Percentiles rank a stretch among this genome's conserved stretches.
Conservation (phyloP, 2,329 filamentous ascomycete genomes). For the Fonsecaea pugnacius region DNA sequence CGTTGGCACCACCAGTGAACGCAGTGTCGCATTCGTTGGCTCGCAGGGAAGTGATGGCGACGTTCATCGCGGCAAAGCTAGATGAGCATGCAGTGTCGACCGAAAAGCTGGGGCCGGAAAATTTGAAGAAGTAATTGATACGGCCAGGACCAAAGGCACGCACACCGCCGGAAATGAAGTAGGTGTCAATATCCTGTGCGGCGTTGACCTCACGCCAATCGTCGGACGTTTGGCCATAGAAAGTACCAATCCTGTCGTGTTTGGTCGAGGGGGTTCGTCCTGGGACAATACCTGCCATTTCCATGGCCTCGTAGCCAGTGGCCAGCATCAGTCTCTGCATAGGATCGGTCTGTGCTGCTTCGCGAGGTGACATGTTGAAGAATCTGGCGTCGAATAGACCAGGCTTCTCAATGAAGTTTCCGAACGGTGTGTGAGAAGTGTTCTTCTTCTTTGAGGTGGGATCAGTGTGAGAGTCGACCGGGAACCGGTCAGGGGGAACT, state of each 20-base stretch:
- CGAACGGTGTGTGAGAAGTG: conserved; percentile 75
- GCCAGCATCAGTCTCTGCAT: conserved; percentile 77
- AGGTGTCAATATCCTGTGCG: conserved; percentile 71
- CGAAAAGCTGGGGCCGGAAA: conserved; percentile 71
- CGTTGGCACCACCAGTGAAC: conserved; percentile 76
- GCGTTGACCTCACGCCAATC: conserved; percentile 79
- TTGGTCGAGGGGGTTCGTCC: conserved; percentile 72
- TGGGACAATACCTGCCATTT: conserved; percentile 77
- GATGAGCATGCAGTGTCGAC: conserved; percentile 81
- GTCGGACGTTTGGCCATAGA: conserved; percentile 75
- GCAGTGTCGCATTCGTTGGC: conserved; percentile 79
- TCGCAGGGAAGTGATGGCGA: conserved; percentile 74
- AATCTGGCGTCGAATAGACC: conserved; percentile 80
- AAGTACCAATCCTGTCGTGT: conserved; percentile 69
- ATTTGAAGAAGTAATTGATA: conserved; percentile 78
- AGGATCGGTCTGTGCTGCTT: conserved; percentile 79
- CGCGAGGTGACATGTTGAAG: conserved; percentile 84
- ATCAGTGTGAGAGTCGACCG: conserved; percentile 72
- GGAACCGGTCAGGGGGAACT: conserved; percentile 71
- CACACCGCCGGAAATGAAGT: conserved; percentile 68
- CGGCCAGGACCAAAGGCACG: conserved; percentile 65
- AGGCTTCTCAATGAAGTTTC: conserved; percentile 76
- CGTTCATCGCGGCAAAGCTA: conserved; percentile 71
- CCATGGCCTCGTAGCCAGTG: conserved; percentile 79
- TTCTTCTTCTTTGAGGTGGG: conserved; percentile 74